phyloP scores from a whole-genome alignment of 1,284 basidiomycete species.

The Ustilago esculenta region DNA sequence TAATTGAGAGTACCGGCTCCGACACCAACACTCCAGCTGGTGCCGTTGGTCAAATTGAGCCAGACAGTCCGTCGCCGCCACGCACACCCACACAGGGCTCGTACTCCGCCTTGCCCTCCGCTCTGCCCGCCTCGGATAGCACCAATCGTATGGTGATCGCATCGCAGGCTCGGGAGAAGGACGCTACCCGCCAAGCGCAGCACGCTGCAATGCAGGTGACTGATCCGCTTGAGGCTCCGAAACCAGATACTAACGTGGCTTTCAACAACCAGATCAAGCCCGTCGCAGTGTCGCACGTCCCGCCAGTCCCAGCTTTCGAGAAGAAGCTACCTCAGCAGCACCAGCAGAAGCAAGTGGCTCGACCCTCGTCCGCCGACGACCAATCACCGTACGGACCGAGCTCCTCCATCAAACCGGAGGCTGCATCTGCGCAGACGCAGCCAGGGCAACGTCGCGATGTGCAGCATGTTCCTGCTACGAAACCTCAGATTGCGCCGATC shows the following conservation, averaged over 20 bases:
- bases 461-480: background rate
- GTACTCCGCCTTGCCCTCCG: background rate
- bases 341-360: constrained; percentile 10
- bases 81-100: constrained; percentile 51
- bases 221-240: constrained; percentile 15
- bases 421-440: constrained; percentile 1
- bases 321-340: constrained; percentile 35
- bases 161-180: background rate
- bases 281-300: constrained; percentile 43
- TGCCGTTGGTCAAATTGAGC: background rate
- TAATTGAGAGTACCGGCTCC: constrained; percentile 32
- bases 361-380: constrained; percentile 16
- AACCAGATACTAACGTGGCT: constrained; percentile 9
- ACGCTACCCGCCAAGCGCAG: background rate
- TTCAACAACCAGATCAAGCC: constrained; percentile 40
- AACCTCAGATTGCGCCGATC: constrained; percentile 22
- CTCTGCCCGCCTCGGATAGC: constrained; percentile 5
- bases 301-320: constrained; percentile 53
- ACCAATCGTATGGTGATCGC: background rate
- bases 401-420: too few species aligned
- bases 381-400: constrained; percentile 1
- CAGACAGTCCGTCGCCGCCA: constrained; percentile 29
- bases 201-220: background rate
- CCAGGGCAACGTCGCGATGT: constrained; percentile 15
- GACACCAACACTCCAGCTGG: constrained; percentile 9